These are phyloP conservation scores for Eucalyptus cloeziana DNA, from an alignment of 345 rosid species.

Conservation along the genomic window DNA sequence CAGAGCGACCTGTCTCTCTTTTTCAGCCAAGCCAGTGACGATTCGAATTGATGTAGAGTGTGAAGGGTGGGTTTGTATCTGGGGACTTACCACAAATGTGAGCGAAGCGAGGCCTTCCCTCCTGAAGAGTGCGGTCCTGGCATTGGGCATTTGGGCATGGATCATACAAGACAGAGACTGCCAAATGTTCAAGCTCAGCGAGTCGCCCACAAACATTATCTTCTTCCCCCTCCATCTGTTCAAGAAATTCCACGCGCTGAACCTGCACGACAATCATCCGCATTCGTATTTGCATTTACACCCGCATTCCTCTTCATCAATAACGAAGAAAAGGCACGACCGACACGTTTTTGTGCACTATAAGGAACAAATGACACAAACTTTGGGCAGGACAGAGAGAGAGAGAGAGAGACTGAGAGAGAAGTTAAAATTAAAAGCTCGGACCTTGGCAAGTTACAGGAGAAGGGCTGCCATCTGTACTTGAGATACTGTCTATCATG, in stretches of 20 bases:
- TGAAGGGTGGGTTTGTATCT: background rate
- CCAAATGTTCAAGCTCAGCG: constrained; percentile 82
- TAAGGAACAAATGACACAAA: background rate
- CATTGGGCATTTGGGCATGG: constrained; percentile 57
- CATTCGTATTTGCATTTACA: background rate
- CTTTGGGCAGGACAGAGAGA: background rate
- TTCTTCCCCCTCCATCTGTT: constrained; percentile 84
- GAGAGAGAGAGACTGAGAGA: background rate
- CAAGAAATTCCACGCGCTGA: constrained; percentile 65
- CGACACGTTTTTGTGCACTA: background rate
- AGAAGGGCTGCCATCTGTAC: constrained; percentile 58
- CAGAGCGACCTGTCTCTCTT: background rate
- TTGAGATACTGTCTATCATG: constrained; percentile 36
- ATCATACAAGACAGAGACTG: constrained; percentile 67
- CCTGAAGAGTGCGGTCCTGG: constrained; percentile 27
- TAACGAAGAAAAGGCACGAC: background rate
- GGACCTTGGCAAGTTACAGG: constrained; percentile 45
- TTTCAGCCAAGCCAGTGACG: background rate
- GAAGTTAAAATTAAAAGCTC: background rate
- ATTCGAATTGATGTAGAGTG: background rate
- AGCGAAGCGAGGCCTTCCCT: constrained; percentile 44
- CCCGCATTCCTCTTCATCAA: background rate
- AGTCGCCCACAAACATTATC: constrained; percentile 97
- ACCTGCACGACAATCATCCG: constrained; percentile 30
- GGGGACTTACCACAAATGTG: constrained; percentile 48